Conservation (phyloP, 2,329 filamentous ascomycete species). For the Elsinoe ampelina region DNA sequence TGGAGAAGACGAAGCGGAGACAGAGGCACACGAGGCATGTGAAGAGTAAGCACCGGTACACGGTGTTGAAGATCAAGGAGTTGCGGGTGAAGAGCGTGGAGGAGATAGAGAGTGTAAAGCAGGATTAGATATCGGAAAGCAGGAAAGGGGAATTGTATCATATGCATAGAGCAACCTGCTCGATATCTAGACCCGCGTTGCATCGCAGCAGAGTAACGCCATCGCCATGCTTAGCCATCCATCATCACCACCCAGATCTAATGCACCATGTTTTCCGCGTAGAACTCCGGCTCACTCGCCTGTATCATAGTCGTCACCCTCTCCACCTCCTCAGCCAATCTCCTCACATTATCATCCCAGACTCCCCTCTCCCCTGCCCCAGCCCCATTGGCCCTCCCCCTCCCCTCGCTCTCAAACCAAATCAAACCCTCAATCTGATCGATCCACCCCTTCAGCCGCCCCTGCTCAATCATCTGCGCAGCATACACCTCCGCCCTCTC, state of each 20-base stretch:
- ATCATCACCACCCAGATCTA: not conserved
- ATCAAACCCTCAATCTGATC: slow-evolving; percentile 88
- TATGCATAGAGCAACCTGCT: not conserved
- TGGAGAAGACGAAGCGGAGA: slow-evolving; percentile 56
- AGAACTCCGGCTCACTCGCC: slow-evolving; percentile 58
- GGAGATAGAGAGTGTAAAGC: slow-evolving; percentile 39
- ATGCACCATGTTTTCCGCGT: slow-evolving; percentile 17
- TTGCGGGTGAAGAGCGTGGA: slow-evolving; percentile 56
- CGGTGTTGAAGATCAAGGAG: slow-evolving; percentile 75
- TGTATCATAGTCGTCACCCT: slow-evolving; percentile 73
- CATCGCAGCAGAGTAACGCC: slow-evolving; percentile 2
- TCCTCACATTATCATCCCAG: slow-evolving; percentile 86
- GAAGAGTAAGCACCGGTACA: slow-evolving; percentile 85
- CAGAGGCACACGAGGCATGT: slow-evolving; percentile 59
- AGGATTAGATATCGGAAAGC: slow-evolving; percentile 17
- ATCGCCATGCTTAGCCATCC: slow-evolving; percentile 4
- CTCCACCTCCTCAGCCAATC: slow-evolving; percentile 81
- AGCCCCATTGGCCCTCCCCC: slow-evolving; percentile 40
- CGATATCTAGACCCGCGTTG: slow-evolving; percentile 3
- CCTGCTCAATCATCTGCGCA: slow-evolving; percentile 92
- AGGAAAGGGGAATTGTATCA: slow-evolving; percentile 6
- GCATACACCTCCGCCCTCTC: slow-evolving; percentile 85
- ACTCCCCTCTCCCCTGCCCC: slow-evolving; percentile 64
- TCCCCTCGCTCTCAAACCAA: slow-evolving; percentile 70
- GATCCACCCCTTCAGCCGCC: slow-evolving; percentile 75